Percentiles rank a stretch among this genome's conserved stretches.
Conservation (phyloP, 495 filamentous ascomycete genomes). For the Penicillium simplicissimum region DNA sequence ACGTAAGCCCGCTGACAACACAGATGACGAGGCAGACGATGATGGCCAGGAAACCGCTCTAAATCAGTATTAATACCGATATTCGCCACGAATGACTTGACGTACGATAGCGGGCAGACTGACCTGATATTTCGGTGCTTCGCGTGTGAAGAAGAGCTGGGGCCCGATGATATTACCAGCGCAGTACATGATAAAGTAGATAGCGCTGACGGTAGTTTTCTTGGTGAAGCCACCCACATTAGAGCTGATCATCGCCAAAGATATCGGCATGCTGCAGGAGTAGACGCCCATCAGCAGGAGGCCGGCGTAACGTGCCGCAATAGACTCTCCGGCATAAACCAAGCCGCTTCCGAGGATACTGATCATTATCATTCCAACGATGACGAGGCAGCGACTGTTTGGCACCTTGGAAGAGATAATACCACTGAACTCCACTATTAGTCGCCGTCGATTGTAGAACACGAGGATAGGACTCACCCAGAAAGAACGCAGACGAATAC, state of each 20-base stretch:
- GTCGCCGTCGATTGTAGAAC: not conserved
- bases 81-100: not conserved
- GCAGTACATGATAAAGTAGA: slow-evolving; percentile 43
- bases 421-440: not conserved
- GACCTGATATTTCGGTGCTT: slow-evolving; percentile 31
- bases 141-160: slow-evolving; percentile 27
- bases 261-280: slow-evolving; percentile 26
- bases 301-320: slow-evolving; percentile 40
- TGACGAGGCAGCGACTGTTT: slow-evolving; percentile 23
- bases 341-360: slow-evolving; percentile 26
- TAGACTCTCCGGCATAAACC: slow-evolving; percentile 33
- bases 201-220: slow-evolving; percentile 29
- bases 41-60: slow-evolving; percentile 27
- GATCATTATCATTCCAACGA: slow-evolving; percentile 14
- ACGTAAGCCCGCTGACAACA: slow-evolving; percentile 10
- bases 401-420: slow-evolving; percentile 20
- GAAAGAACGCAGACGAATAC: slow-evolving; percentile 20
- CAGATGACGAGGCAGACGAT: slow-evolving; percentile 23
- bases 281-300: slow-evolving; percentile 29
- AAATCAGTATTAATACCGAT: not conserved
- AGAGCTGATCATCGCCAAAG: slow-evolving; percentile 30
- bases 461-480: slow-evolving; percentile 10
- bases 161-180: slow-evolving; percentile 43
- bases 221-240: slow-evolving; percentile 41
- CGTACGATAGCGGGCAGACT: not conserved